Evolutionary conservation across 2,329 filamentous ascomycete genomes (phyloP).

Genomic region (Fusarium poae): DNA sequence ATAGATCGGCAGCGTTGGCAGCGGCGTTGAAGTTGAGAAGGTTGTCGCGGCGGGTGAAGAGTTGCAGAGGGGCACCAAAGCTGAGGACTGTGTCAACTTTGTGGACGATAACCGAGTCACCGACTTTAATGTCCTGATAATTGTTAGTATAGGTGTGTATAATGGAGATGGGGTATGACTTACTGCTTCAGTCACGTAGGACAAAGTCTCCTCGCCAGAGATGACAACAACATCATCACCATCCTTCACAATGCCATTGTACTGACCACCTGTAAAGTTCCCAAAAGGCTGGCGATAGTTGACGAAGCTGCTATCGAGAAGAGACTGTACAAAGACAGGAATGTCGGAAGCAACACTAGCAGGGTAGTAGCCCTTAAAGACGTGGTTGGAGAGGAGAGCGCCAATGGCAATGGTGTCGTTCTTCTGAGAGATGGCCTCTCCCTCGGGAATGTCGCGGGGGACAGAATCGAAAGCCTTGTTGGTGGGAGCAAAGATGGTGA

Average conservation of each 20-base stretch:
- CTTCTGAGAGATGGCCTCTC: constrained; percentile 49
- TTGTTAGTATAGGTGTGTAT: not conserved
- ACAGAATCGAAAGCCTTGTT: constrained; percentile 54
- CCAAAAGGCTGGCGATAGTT: constrained; percentile 53
- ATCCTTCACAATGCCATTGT: constrained; percentile 53
- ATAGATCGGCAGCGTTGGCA: constrained; percentile 46
- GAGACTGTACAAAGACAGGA: constrained; percentile 50
- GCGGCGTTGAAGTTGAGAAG: constrained; percentile 50
- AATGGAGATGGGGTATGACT: not conserved
- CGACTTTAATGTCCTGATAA: constrained; percentile 49
- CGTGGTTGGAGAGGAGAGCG: constrained; percentile 52
- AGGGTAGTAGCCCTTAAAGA: constrained; percentile 51
- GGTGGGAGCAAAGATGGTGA: constrained; percentile 54
- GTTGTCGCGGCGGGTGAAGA: constrained; percentile 49
- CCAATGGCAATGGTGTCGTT: constrained; percentile 52
- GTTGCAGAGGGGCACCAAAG: constrained; percentile 50
- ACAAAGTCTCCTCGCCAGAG: constrained; percentile 52
- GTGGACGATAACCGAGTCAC: constrained; percentile 50
- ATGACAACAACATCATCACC: constrained; percentile 51
- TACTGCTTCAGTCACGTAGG: constrained; percentile 53
- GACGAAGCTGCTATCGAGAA: constrained; percentile 50
- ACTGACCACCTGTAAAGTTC: constrained; percentile 55
- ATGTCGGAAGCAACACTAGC: constrained; percentile 47
- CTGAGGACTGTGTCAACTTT: constrained; percentile 49
- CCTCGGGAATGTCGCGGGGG: constrained; percentile 51